Base-by-base conservation (phyloP, 2,329 filamentous ascomycete species). In the Apiospora kogelbergensis region DNA sequence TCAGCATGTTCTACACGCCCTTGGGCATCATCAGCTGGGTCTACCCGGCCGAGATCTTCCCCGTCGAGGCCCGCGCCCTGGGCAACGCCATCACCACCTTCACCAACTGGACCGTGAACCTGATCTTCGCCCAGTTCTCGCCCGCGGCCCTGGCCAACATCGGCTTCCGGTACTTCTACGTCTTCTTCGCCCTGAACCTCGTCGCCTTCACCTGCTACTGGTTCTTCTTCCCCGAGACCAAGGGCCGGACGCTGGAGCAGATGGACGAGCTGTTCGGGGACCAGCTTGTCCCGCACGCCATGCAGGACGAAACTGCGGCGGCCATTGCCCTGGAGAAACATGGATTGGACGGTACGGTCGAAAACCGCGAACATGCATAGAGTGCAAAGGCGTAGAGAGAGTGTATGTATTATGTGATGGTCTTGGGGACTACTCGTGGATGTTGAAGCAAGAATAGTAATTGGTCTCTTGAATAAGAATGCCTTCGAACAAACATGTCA, bases 21-120 rank as follows among this genome's bases (percentile, higher is more conserved):
- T 26, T 60, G 1, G 53, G 53, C 6, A 60, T 60, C 53, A 60
- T 60, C 53, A 60, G 53, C 53, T 60, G 53, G 53, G 53, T 60
- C 26, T 60, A 60, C 26, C 53, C 53, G 26, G 53, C 53, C 53
- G 53, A 60, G 53, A 60, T 60, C 26, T 60, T 60, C 53, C 53
- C 53, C 53, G 53, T 60, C 53, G 53, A 60, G 53, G 53, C 53
- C 53, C 53, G 53, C 17, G 53, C 53, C 17, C 53, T 60, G 2
- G 53, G 53, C 53, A 60, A 60, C 53, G 53, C 53, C 17, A 33
- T 60, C 9, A 60, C 53, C 17, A 60, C 53, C 26, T 60, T 60
- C 1, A 60, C 53, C 53, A 60, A 60, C 53, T 60, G 53, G 53
- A 20, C 53, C 53, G 30, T 60, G 15, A 60, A 60, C 26, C 53